phyloP scores from a whole-genome alignment of 164 flowering plant genomes.

The Dillenia suffruticosa region DNA sequence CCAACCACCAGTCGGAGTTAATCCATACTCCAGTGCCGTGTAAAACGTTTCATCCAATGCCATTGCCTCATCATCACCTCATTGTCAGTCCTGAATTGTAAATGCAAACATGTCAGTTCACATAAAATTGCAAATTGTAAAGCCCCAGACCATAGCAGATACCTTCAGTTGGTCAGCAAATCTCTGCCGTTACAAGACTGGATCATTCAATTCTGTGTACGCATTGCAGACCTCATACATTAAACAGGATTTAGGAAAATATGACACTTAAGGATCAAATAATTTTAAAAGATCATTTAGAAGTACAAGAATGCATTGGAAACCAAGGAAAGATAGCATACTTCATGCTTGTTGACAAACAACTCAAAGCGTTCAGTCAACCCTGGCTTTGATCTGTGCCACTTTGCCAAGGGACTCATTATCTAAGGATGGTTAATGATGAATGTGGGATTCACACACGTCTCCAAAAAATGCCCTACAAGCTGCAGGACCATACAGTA shows the following conservation, averaged over 20 bases:
- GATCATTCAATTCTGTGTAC: constrained; percentile 95
- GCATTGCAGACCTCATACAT: constrained; percentile 81
- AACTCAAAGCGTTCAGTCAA: constrained; percentile 91
- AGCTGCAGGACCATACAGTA: constrained; percentile 44
- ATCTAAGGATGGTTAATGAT: constrained; percentile 95
- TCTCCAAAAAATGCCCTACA: constrained; percentile 94
- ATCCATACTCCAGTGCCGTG: constrained; percentile 86
- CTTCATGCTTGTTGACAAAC: constrained; percentile 91
- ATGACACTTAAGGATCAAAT: background rate
- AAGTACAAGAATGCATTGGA: background rate
- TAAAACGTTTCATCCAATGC: constrained; percentile 90
- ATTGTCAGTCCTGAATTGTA: constrained; percentile 72
- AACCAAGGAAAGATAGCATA: constrained; percentile 15
- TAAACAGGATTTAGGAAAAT: constrained; percentile 1
- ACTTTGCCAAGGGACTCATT: constrained; percentile 98
- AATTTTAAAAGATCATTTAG: background rate
- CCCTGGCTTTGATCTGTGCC: constrained; percentile 86
- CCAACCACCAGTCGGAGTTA: constrained; percentile 99
- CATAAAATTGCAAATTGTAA: constrained; percentile 1
- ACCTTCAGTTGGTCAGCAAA: constrained; percentile 98
- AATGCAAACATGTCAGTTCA: constrained; percentile 2
- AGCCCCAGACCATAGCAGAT: background rate
- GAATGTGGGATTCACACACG: constrained; percentile 84
- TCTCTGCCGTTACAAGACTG: constrained; percentile 87
- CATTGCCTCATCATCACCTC: constrained; percentile 99